Percentiles rank a stretch among this genome's conserved stretches.
phyloP scores from a whole-genome alignment of 108 stramenopile genomes.

The Aurantiochytrium sp. region DNA sequence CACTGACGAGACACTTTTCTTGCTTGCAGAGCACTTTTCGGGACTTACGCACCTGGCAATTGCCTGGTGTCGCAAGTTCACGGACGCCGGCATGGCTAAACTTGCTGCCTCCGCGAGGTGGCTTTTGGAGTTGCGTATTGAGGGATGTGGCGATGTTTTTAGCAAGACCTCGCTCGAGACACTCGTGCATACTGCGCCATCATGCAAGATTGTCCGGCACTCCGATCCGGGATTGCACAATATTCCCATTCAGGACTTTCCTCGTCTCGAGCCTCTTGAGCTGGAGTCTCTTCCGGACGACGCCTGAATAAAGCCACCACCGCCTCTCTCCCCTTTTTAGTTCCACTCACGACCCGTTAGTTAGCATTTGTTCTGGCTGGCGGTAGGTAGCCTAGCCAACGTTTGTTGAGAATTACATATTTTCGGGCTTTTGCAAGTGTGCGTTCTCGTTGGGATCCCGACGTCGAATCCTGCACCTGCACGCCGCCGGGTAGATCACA shows the following conservation, averaged over 20 bases:
- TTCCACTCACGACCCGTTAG: no score
- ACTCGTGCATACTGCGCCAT: not conserved
- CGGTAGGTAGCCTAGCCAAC: no score
- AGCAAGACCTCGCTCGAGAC: not conserved
- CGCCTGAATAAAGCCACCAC: no score
- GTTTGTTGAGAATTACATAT: no score
- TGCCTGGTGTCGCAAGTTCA: not conserved
- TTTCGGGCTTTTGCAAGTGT: no score
- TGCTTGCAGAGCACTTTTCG: not conserved
- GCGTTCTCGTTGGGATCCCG: no score
- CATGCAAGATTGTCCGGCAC: not conserved
- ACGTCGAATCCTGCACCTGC: no score
- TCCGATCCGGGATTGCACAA: not conserved
- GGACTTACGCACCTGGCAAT: not conserved
- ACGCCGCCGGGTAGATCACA: no score
- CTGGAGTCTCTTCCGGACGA: not conserved
- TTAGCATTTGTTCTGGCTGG: no score
- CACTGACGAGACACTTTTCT: slow-evolving; percentile 12
- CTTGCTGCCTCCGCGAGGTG: not conserved
- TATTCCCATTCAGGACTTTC: not conserved
- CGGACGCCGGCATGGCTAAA: not conserved
- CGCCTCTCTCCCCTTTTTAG: no score
- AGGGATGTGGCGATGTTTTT: not conserved
- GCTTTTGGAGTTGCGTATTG: not conserved
- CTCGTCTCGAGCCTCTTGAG: not conserved